Percentiles rank a stretch among this genome's conserved stretches.
Evolutionary conservation across 2,329 filamentous ascomycete species (phyloP).

Genomic region (Monascus ruber): DNA sequence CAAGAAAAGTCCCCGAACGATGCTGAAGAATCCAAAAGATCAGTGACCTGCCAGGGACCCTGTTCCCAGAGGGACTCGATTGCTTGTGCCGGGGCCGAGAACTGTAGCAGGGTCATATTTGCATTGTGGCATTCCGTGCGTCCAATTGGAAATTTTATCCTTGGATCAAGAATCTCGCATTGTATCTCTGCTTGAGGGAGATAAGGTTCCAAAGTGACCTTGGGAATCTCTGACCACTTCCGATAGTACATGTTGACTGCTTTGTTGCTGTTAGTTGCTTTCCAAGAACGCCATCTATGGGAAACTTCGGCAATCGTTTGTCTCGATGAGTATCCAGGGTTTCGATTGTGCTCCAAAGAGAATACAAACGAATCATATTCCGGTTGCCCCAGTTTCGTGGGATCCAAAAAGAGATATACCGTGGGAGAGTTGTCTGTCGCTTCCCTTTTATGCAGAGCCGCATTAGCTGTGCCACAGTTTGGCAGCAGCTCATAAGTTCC

Average conservation of each 20-base stretch:
- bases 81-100: conserved; percentile 9
- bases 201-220: conserved; percentile 11
- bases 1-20: conserved; percentile 19
- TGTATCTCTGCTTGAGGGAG: conserved; percentile 7
- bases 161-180: conserved; percentile 11
- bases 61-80: conserved; percentile 8
- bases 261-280: conserved; percentile 6
- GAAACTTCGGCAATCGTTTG: conserved; percentile 36
- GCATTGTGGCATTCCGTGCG: conserved; percentile 17
- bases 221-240: conserved; percentile 13
- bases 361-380: conserved; percentile 47
- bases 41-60: conserved; percentile 15
- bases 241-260: conserved; percentile 19
- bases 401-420: conserved; percentile 50
- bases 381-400: conserved; percentile 36
- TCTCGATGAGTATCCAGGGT: conserved; percentile 38
- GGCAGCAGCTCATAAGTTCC: conserved; percentile 43
- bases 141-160: conserved; percentile 5
- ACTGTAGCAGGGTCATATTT: conserved; percentile 20
- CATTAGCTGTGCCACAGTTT: conserved; percentile 47
- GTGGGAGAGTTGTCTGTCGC: conserved; percentile 8
- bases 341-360: conserved; percentile 35
- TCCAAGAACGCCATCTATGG: conserved; percentile 33
- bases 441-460: conserved; percentile 41
- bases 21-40: conserved; percentile 15